A percentile compares a stretch with the other conserved stretches of the same genome.
Conservation (phyloP, 2,329 filamentous ascomycete species). For the Botryotinia narcissicola region DNA sequence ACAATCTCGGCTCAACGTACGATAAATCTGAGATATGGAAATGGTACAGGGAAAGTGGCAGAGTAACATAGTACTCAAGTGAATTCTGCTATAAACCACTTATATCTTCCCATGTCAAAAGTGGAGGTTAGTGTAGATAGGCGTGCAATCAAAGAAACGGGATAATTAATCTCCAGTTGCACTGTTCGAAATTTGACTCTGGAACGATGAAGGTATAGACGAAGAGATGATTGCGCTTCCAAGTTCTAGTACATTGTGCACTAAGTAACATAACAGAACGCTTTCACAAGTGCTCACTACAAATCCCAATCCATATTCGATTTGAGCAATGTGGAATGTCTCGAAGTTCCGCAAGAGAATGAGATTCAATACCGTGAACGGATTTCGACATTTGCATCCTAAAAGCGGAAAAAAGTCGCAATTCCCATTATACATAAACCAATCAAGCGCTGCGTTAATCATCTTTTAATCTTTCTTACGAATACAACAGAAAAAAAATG, state of each 20-base stretch:
- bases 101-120: background rate
- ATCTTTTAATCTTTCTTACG: background rate
- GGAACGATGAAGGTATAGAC: background rate
- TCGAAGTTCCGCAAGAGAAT: background rate
- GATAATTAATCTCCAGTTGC: background rate
- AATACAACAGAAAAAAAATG: background rate
- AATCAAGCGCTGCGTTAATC: background rate
- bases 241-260: background rate
- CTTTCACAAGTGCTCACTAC: background rate
- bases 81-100: background rate
- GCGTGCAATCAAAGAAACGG: background rate
- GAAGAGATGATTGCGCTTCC: background rate
- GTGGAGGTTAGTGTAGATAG: background rate
- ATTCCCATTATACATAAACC: background rate
- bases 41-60: background rate
- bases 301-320: background rate
- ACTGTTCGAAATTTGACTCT: background rate
- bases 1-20: background rate
- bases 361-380: background rate
- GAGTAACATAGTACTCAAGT: background rate
- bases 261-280: background rate
- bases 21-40: background rate
- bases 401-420: background rate
- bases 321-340: background rate
- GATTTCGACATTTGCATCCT: background rate